Percentiles rank a stretch among this genome's conserved stretches.
These are phyloP conservation scores for Evernia prunastri DNA, from an alignment of 495 filamentous ascomycete species.

Conservation along the genomic window DNA sequence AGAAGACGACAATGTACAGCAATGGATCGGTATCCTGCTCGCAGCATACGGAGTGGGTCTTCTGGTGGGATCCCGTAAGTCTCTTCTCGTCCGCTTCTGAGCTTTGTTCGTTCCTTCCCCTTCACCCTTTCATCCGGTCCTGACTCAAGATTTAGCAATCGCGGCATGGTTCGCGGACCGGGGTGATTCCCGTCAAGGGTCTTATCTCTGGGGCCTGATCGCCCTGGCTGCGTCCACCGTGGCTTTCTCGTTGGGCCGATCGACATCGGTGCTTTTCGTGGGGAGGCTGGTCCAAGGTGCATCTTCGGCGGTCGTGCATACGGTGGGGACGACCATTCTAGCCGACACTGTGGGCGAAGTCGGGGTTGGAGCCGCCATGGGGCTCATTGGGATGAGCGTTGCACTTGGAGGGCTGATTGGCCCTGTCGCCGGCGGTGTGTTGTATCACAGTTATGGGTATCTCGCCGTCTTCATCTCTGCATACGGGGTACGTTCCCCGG, in stretches of 20 bases:
- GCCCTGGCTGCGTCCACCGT: constrained; percentile 49
- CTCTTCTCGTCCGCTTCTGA: neutral
- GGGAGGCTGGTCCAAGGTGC: constrained; percentile 55
- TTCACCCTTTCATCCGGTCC: too few species aligned
- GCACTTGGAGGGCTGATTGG: constrained; percentile 49
- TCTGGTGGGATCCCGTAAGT: constrained; percentile 51
- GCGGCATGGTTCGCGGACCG: constrained; percentile 52
- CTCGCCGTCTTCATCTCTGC: constrained; percentile 50
- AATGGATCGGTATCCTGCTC: constrained; percentile 67
- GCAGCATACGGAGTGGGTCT: constrained; percentile 68
- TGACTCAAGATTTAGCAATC: too few species aligned
- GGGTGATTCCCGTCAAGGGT: constrained; percentile 43
- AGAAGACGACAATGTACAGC: constrained; percentile 37
- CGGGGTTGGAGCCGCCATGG: constrained; percentile 56
- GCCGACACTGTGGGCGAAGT: constrained; percentile 52
- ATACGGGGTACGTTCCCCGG: constrained; percentile 27
- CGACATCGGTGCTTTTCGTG: constrained; percentile 42
- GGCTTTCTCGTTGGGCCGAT: constrained; percentile 49
- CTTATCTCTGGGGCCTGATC: constrained; percentile 51
- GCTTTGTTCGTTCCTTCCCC: too few species aligned
- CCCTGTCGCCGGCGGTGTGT: constrained; percentile 44
- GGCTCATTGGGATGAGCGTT: constrained; percentile 56
- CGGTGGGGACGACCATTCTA: constrained; percentile 52
- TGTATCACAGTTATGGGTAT: constrained; percentile 43
- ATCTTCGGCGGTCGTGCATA: constrained; percentile 55